Evolutionary conservation across 139 green algal genomes (phyloP), one percentile per base, ranked within the genome.

Genomic region (Gonium pectorale): DNA sequence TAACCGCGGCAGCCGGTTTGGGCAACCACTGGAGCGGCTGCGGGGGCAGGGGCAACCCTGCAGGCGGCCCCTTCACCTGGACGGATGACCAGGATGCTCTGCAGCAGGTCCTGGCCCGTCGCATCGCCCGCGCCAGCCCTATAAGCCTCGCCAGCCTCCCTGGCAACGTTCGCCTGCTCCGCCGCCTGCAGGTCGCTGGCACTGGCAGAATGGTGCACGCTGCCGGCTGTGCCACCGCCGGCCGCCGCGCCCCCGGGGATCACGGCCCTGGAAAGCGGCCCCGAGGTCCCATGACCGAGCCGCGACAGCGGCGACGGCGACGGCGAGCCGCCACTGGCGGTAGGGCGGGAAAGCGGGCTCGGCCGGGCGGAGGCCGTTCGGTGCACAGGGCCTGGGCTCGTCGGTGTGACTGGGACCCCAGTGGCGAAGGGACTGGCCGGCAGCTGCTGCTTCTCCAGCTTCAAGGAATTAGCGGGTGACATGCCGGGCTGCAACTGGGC

Each of bases 51-150:
- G n/a, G n/a, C n/a, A n/a, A n/a, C n/a, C n/a, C n/a, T n/a, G n/a
- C n/a, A n/a, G n/a, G n/a, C n/a, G n/a, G n/a, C n/a, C n/a, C n/a
- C 24, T 27, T 4, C 17, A 69, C 73, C 29, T 31, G 78, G 78
- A 33, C 40, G 51, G 43, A 84, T 84, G 54, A 84, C 63, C 31
- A 84, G 78, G 43, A 84, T 11, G 46, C 63, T 84, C 63, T 84
- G 78, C 44, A 84, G 78, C 63, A 72, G 43, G 7, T 64, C 59
- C 59, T 21, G 27, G 5, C 71, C 46, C 3, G 11, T 26, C n/a
- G n/a, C n/a, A n/a, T 40, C n/a, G 8, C 7, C 43, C 29, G 29
- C 68, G 43, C 43, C n/a, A 6, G 40, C 35, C 67, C 38, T 54
- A 26, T 24, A 46, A 35, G 4, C 51, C 46, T 19, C 31, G 21